These are phyloP conservation scores for Tetrahymena malaccensis DNA, from an alignment of 73 alveolate genomes.

Conservation along the genomic window DNA sequence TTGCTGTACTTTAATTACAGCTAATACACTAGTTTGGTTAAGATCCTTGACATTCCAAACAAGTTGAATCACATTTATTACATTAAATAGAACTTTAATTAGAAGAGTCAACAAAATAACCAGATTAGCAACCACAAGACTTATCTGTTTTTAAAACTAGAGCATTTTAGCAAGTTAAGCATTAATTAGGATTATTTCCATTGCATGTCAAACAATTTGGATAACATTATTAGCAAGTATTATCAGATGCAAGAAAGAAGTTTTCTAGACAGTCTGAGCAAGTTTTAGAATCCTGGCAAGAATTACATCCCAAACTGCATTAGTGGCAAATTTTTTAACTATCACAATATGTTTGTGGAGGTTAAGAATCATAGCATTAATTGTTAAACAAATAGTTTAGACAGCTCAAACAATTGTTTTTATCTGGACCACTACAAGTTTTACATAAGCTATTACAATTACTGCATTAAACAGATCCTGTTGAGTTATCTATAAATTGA, in stretches of 20 bases:
- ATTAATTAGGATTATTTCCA: not conserved
- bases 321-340: not conserved
- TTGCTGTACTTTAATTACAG: not conserved
- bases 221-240: not conserved
- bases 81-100: not conserved
- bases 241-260: not conserved
- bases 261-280: not conserved
- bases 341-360: not conserved
- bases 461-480: not conserved
- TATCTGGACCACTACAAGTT: not conserved
- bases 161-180: not conserved
- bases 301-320: not conserved
- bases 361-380: not conserved
- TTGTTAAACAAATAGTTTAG: not conserved
- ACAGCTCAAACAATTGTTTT: not conserved
- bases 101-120: not conserved
- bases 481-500: not conserved
- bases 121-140: not conserved
- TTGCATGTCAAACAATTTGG: not conserved
- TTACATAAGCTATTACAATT: not conserved
- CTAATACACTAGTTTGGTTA: not conserved
- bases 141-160: not conserved
- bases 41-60: not conserved
- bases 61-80: not conserved
- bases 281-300: not conserved